Percentiles rank a stretch among this genome's conserved stretches.
These are phyloP conservation scores for Delonix regia DNA, from an alignment of 306 rosid species.

Conservation along the genomic window DNA sequence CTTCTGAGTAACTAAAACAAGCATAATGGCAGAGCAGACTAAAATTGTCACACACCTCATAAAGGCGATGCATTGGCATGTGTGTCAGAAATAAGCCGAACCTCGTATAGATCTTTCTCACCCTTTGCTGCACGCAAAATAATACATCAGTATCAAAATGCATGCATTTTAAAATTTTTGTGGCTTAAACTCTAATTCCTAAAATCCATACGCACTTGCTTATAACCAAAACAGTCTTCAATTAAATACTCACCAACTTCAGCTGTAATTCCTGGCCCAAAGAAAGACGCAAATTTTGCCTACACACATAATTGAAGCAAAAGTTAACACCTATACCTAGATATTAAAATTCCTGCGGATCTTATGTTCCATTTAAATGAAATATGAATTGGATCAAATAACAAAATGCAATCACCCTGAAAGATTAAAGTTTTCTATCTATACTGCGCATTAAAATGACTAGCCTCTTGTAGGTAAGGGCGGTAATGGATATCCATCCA, in stretches of 20 bases:
- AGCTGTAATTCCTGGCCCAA: constrained; percentile 94
- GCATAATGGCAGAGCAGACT: constrained; percentile 35
- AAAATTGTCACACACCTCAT: constrained; percentile 38
- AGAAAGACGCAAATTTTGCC: constrained; percentile 92
- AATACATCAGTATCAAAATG: constrained; percentile 40
- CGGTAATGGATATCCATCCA: neutral
- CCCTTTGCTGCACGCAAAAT: constrained; percentile 64
- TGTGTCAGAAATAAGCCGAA: constrained; percentile 71
- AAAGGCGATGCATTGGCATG: constrained; percentile 49
- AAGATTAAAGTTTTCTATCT: constrained; percentile 1
- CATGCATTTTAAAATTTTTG: constrained; percentile 10
- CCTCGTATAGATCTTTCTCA: constrained; percentile 72
- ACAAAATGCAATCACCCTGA: constrained; percentile 6
- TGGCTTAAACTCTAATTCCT: too few relatives aligned
- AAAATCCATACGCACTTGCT: neutral
- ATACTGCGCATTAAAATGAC: neutral
- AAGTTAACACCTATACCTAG: neutral
- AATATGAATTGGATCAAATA: constrained; percentile 20
- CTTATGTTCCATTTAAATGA: constrained; percentile 5
- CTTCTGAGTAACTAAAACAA: constrained; percentile 41
- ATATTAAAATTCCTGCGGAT: constrained; percentile 12
- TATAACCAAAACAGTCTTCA: constrained; percentile 11
- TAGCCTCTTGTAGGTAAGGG: neutral
- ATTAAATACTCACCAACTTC: constrained; percentile 73
- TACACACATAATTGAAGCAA: constrained; percentile 37